A percentile compares a stretch with the other conserved stretches of the same genome.
These are phyloP conservation scores for Komagataella kurtzmanii DNA, from an alignment of 805 yeast genomes.

Conservation along the genomic window DNA sequence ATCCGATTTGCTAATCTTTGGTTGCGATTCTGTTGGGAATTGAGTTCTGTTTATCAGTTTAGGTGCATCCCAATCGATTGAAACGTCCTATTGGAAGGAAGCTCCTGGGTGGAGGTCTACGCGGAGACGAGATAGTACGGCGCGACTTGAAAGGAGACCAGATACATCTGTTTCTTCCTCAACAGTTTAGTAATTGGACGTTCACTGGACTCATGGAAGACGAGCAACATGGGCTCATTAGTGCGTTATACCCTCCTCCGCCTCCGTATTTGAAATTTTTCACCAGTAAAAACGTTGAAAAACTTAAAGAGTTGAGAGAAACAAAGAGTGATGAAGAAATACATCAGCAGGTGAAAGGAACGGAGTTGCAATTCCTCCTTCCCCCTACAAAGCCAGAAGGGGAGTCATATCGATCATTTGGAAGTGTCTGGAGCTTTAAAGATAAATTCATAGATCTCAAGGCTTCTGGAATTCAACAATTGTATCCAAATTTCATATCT, in stretches of 20 bases:
- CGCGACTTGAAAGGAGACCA: neutral
- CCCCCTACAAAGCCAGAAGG: slow-evolving; percentile 58
- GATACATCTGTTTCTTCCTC: neutral
- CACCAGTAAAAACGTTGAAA: slow-evolving; percentile 45
- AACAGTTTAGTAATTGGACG: neutral
- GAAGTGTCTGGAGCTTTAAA: slow-evolving; percentile 74
- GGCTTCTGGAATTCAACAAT: slow-evolving; percentile 66
- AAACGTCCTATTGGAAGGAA: neutral
- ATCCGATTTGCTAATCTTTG: neutral
- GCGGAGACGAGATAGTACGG: neutral
- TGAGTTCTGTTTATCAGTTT: too few species aligned
- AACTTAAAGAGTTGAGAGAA: slow-evolving; percentile 7
- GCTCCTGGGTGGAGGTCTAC: neutral
- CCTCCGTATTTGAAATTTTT: slow-evolving; percentile 72
- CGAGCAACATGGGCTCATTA: slow-evolving; percentile 13
- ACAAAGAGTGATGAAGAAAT: slow-evolving; percentile 15
- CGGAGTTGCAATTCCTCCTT: slow-evolving; percentile 37
- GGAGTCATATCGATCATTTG: slow-evolving; percentile 71
- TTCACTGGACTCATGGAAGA: slow-evolving; percentile 3
- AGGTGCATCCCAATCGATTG: too few species aligned
- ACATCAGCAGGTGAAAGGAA: slow-evolving; percentile 11
- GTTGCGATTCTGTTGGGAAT: neutral
- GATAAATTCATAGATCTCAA: slow-evolving; percentile 68
- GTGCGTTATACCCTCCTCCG: slow-evolving; percentile 90
- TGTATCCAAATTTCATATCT: slow-evolving; percentile 26